Evolutionary conservation across 345 rosid species (phyloP).

Genomic region (Gossypium sturtianum): DNA sequence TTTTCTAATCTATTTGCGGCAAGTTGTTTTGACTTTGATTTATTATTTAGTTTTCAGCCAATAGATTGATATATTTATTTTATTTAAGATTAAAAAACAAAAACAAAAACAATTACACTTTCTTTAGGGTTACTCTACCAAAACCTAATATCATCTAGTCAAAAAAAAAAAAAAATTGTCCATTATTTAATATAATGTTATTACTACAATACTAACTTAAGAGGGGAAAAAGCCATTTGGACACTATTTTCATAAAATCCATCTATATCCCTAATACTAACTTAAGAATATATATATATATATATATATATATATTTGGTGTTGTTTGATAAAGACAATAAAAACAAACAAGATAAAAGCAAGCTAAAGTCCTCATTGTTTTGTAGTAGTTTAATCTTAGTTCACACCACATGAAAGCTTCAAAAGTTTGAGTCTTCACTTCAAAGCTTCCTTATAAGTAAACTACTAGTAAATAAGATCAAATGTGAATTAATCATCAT

Average conservation of each 20-base stretch:
- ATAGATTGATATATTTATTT: background rate
- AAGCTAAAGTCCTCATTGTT: background rate
- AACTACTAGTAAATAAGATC: background rate
- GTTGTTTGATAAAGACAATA: background rate
- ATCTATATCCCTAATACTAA: too few species aligned
- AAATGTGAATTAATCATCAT: background rate
- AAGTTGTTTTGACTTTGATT: slow-evolving; percentile 1
- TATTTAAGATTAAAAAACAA: background rate
- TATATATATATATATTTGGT: background rate
- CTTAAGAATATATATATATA: too few species aligned
- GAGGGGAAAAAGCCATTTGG: too few species aligned
- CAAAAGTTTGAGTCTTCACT: background rate
- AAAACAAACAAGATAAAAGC: background rate
- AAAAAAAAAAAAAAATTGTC: background rate
- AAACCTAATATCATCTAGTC: background rate
- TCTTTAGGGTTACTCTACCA: slow-evolving; percentile 6
- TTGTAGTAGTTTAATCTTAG: background rate
- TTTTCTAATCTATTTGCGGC: background rate
- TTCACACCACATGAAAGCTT: background rate
- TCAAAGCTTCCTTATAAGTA: background rate
- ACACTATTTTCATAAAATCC: too few species aligned
- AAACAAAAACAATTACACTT: background rate
- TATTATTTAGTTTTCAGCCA: background rate
- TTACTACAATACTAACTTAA: too few species aligned
- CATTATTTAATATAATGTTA: too few species aligned